A percentile compares a stretch with the other conserved stretches of the same genome.
Conservation (phyloP, 345 rosid species). For the Gossypium anomalum region DNA sequence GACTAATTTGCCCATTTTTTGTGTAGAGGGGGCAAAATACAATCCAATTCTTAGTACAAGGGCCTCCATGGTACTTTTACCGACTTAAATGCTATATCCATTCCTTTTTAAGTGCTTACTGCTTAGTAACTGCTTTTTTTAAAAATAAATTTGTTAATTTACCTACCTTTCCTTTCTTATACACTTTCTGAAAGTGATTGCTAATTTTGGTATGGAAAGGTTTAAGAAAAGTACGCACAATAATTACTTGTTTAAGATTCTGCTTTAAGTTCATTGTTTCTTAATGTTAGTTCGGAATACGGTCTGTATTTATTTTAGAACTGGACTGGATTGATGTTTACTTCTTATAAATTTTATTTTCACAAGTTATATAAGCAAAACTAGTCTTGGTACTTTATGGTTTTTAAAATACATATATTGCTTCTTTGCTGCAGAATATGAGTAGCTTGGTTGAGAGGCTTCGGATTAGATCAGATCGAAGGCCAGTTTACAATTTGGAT, state of each 20-base stretch:
- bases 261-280: not conserved
- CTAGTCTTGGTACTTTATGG: not conserved
- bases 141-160: not conserved
- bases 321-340: not conserved
- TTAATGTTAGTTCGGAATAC: not conserved
- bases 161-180: not conserved
- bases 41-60: too few species aligned
- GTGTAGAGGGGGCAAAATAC: too few species aligned
- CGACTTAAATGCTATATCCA: not conserved
- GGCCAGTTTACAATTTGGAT: conserved; percentile 77
- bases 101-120: not conserved
- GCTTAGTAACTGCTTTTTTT: not conserved
- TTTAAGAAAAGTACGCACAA: not conserved
- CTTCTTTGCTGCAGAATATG: conserved; percentile 59
- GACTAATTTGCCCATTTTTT: too few species aligned
- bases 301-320: not conserved
- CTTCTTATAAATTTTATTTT: not conserved
- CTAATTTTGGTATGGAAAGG: conserved; percentile 4
- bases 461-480: conserved; percentile 76
- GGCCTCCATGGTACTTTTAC: too few species aligned
- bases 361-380: not conserved
- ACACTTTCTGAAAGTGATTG: not conserved
- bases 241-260: not conserved
- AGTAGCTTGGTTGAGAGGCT: conserved; percentile 98
- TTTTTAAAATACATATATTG: not conserved